Conservation (phyloP, 148 eudicot species). For the Arbutus unedo region DNA sequence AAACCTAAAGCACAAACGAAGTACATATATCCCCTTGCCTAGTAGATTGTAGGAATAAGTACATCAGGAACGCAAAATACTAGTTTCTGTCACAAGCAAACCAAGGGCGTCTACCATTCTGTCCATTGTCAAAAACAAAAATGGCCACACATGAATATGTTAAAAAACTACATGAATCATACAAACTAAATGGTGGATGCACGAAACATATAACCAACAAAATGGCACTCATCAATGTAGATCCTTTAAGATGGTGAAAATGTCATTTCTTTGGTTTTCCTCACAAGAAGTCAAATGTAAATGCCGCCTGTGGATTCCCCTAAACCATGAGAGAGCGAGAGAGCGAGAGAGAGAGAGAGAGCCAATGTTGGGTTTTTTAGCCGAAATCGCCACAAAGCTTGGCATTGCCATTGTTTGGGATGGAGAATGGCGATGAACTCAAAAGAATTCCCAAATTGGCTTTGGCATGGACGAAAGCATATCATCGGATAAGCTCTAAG, state of each 20-base stretch:
- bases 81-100: background rate
- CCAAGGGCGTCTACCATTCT: background rate
- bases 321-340: background rate
- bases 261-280: background rate
- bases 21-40: background rate
- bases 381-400: background rate
- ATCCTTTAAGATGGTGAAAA: background rate
- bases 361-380: background rate
- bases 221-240: background rate
- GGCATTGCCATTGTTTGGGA: background rate
- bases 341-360: too few relatives aligned
- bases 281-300: background rate
- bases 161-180: background rate
- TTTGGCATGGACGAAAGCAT: background rate
- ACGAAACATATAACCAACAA: conserved; percentile 6
- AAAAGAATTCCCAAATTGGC: background rate
- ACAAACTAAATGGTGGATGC: background rate
- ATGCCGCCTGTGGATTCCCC: background rate
- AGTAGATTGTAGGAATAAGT: background rate
- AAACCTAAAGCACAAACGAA: background rate
- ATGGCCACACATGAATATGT: background rate
- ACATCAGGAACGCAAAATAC: background rate
- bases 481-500: background rate
- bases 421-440: background rate
- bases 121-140: background rate